These are phyloP conservation scores for Obelidium mucronatum DNA, from an alignment of 192 early-diverging fungal species.

Conservation along the genomic window DNA sequence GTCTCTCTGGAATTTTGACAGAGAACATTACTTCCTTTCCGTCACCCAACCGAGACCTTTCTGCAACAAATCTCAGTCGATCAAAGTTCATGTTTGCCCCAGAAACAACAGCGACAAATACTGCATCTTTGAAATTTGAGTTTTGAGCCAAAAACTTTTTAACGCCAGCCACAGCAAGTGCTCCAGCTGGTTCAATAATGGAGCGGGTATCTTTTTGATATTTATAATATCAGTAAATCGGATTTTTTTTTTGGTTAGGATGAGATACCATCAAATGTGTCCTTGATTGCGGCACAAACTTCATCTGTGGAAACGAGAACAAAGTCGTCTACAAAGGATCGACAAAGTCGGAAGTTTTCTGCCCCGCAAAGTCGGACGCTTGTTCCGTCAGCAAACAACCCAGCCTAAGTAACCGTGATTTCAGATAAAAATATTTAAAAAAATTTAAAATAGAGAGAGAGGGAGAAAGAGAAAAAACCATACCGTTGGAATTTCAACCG, in stretches of 20 bases:
- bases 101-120: slow-evolving; percentile 52
- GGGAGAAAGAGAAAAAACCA: background rate
- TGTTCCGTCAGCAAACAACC: slow-evolving; percentile 62
- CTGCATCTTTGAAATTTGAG: slow-evolving; percentile 44
- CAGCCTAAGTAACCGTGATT: slow-evolving; percentile 29
- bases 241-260: background rate
- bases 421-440: background rate
- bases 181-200: slow-evolving; percentile 63
- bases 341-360: slow-evolving; percentile 47
- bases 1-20: slow-evolving; percentile 52
- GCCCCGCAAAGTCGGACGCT: slow-evolving; percentile 52
- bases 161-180: slow-evolving; percentile 55
- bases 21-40: slow-evolving; percentile 51
- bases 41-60: slow-evolving; percentile 54
- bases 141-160: slow-evolving; percentile 58
- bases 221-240: slow-evolving; percentile 17
- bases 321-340: slow-evolving; percentile 51
- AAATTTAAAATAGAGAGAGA: too few relatives aligned
- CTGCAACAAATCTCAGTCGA: slow-evolving; percentile 59
- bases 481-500: slow-evolving; percentile 42
- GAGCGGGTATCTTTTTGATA: slow-evolving; percentile 51
- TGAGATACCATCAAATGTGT: slow-evolving; percentile 45
- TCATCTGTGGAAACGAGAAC: slow-evolving; percentile 59
- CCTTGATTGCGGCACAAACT: slow-evolving; percentile 59
- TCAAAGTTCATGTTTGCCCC: slow-evolving; percentile 69